These are phyloP conservation scores for Saccharomyces hybrid DNA, from an alignment of 1,139 yeast genomes.

Conservation along the genomic window DNA sequence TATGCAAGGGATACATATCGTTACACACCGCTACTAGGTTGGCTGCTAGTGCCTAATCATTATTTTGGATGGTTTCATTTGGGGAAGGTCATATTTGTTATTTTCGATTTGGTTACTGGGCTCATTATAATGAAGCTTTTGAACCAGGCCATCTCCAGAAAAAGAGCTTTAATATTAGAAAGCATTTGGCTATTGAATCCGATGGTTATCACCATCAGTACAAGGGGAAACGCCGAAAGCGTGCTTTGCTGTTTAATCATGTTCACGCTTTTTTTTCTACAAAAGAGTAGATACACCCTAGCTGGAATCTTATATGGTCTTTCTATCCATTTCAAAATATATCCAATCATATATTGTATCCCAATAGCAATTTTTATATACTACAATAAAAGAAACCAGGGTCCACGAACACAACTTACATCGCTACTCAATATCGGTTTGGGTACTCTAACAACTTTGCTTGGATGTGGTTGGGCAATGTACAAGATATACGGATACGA, in stretches of 20 bases:
- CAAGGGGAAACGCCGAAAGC: conserved; percentile 92
- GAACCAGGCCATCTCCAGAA: conserved; percentile 24
- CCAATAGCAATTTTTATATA: conserved; percentile 31
- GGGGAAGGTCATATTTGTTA: conserved; percentile 71
- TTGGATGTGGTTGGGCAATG: conserved; percentile 37
- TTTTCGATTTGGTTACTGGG: conserved; percentile 79
- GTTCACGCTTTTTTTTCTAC: conserved; percentile 44
- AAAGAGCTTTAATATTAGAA: conserved; percentile 34
- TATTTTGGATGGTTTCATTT: conserved; percentile 42
- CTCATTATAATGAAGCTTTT: conserved; percentile 47
- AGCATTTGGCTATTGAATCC: conserved; percentile 87
- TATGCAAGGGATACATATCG: conserved; percentile 81
- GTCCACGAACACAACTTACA: background rate
- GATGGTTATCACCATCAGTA: conserved; percentile 87
- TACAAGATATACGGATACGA: conserved; percentile 62
- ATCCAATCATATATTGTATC: conserved; percentile 79
- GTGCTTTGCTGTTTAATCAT: conserved; percentile 72
- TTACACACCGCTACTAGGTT: conserved; percentile 83
- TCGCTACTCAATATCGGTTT: conserved; percentile 18
- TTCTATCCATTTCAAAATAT: conserved; percentile 82
- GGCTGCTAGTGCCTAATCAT: conserved; percentile 66
- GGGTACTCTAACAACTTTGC: conserved; percentile 36
- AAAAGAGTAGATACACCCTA: conserved; percentile 32
- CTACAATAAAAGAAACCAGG: background rate
- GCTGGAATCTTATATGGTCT: conserved; percentile 68